Base-by-base conservation (phyloP, 768 basidiomycete species). In the Tricholoma sp. region DNA sequence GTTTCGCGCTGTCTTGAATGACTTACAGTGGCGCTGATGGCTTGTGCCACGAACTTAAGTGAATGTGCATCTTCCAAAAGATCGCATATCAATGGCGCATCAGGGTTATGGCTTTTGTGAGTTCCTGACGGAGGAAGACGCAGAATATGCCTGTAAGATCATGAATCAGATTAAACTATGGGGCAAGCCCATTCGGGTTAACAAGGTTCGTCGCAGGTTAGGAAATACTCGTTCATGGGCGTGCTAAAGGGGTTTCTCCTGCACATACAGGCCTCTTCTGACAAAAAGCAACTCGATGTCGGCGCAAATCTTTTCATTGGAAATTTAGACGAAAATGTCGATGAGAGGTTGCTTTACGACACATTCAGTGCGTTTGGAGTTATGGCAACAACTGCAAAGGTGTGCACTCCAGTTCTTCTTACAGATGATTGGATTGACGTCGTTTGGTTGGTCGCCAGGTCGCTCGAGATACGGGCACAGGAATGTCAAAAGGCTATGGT, bases 161-260 rank as follows among this genome's bases (percentile, higher is more conserved):
- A 98, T 98, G 96, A 99, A 99, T 70, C 96, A 98, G 80, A 98
- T 99, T 70, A 99, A 99, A 73, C 73, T 99, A 53, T 99, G 91
- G 84, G 97, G 97, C 24, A 98, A 98, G 69, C 97, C 97, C 32
- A 97, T 99, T 57, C 82, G 97, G 62, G 96, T 99, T 61, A 98
- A 98, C 81, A 99, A 98, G 88, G 94, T 91, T 61, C 67, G 86
- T 76, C 50, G 45, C 63, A 67, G 64, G 53, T 65, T 61, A n/a
- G 33, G 12, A 42, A 52, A 15, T 44, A 24, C 28, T 10, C 18
- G 24, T 52, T 36, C 10, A 11, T 24, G 29, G 29, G 34, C 50
- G 24, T 48, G 36, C 44, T 48, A 36, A 45, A 34, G 50, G 52
- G 49, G 45, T 32, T 49, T 53, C 41, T 60, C 28, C 20, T 50